phyloP scores from a whole-genome alignment of 2,329 filamentous ascomycete genomes.

The Verticillium albo-atrum region DNA sequence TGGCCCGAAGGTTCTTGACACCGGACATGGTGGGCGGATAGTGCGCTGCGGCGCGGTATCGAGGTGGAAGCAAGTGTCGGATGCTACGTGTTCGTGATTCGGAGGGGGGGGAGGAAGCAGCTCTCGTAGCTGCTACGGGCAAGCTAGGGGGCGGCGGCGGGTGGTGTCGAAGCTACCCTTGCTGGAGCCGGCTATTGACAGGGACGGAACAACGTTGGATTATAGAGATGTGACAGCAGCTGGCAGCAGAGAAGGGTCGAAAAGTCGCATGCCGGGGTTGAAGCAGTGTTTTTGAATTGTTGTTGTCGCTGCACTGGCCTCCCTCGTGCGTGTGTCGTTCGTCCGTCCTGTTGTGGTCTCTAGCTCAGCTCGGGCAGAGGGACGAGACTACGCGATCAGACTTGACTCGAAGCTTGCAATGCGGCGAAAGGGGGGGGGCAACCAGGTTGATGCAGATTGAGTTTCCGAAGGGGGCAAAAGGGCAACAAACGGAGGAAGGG shows the following conservation, averaged over 20 bases:
- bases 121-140: not conserved
- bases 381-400: not conserved
- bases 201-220: not conserved
- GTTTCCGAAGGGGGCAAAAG: not conserved
- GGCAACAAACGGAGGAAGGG: not conserved
- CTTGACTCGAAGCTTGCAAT: not conserved
- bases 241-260: not conserved
- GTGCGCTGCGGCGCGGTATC: not conserved
- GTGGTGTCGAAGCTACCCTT: not conserved
- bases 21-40: constrained; percentile 53
- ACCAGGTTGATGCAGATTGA: not conserved
- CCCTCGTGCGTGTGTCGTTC: not conserved
- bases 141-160: not conserved
- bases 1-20: constrained; percentile 72
- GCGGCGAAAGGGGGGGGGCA: not conserved
- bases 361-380: not conserved
- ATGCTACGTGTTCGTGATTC: constrained; percentile 1
- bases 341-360: not conserved
- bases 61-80: not conserved
- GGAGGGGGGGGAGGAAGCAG: not conserved
- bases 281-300: not conserved
- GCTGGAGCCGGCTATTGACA: not conserved
- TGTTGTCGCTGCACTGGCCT: not conserved
- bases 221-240: not conserved
- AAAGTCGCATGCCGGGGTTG: not conserved